phyloP scores from a whole-genome alignment of 2,329 filamentous ascomycete species.

The Ilyonectria robusta region DNA sequence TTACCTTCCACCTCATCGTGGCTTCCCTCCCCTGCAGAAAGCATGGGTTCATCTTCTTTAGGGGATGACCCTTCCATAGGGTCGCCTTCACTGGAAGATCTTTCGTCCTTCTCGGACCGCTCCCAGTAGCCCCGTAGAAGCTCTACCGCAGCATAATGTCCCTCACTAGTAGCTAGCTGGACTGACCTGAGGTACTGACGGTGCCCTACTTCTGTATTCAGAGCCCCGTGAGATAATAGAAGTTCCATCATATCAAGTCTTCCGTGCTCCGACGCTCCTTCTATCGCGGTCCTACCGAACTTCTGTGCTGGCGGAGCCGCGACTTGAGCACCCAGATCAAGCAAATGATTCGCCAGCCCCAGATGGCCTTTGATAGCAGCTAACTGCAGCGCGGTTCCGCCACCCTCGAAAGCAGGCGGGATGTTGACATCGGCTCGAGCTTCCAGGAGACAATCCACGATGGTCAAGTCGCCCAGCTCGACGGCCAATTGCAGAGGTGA shows the following conservation, averaged over 20 bases:
- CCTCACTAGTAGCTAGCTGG: accelerated
- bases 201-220: neutral
- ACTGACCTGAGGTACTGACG: neutral
- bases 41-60: neutral
- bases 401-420: neutral
- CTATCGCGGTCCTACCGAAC: neutral
- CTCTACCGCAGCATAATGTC: neutral
- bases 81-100: neutral
- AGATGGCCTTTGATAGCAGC: neutral
- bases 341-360: slow-evolving; percentile 1
- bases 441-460: neutral
- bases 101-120: neutral
- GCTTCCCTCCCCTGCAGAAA: neutral
- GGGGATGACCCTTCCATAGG: too few species aligned
- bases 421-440: neutral
- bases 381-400: slow-evolving; percentile 7
- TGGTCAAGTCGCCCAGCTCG: neutral
- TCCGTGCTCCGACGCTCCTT: slow-evolving; percentile 19
- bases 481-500: neutral
- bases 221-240: neutral
- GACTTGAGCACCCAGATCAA: slow-evolving; percentile 11
- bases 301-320: neutral
- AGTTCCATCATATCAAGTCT: slow-evolving; percentile 18
- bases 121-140: neutral
- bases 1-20: neutral